phyloP scores from a whole-genome alignment of 129 eudicot genomes.

The Heracleum sosnowskyi region DNA sequence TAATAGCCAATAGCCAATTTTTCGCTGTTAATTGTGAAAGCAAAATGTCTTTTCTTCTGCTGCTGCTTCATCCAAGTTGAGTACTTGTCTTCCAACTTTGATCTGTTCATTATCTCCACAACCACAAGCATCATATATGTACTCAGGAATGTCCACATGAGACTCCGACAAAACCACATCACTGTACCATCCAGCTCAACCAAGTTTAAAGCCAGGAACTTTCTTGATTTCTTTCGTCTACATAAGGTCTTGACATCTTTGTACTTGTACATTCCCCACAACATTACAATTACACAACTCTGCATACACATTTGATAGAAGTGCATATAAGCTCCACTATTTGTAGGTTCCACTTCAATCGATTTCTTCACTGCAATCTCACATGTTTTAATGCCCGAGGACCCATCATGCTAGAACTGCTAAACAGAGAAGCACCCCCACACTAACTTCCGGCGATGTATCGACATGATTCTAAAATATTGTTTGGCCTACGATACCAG shows the following conservation, averaged over 20 bases:
- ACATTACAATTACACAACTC: slow-evolving; percentile 40
- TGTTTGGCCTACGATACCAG: too few relatives aligned
- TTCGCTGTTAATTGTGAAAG: slow-evolving; percentile 14
- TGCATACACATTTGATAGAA: slow-evolving; percentile 37
- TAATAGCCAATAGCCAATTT: slow-evolving; percentile 15
- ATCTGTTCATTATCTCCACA: slow-evolving; percentile 14
- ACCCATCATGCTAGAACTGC: slow-evolving; percentile 10
- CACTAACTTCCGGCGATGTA: too few relatives aligned
- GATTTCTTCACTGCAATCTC: slow-evolving; percentile 14
- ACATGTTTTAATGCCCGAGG: slow-evolving; percentile 11
- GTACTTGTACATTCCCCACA: slow-evolving; percentile 9
- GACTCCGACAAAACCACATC: slow-evolving; percentile 27
- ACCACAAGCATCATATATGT: too few relatives aligned
- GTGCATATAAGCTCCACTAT: slow-evolving; percentile 40
- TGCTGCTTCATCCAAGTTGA: slow-evolving; percentile 16
- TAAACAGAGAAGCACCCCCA: slow-evolving; percentile 15
- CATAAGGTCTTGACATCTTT: slow-evolving; percentile 20
- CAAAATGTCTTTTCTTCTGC: slow-evolving; percentile 7
- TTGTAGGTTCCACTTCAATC: slow-evolving; percentile 24
- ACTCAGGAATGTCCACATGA: slow-evolving; percentile 4
- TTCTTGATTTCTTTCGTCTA: slow-evolving; percentile 28
- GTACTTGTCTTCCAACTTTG: slow-evolving; percentile 16
- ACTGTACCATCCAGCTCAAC: slow-evolving; percentile 35
- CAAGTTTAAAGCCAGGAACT: slow-evolving; percentile 39
- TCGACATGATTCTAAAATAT: too few relatives aligned